Evolutionary conservation across 75 land plant genomes (phyloP).

Genomic region (Sequoia sempervirens): DNA sequence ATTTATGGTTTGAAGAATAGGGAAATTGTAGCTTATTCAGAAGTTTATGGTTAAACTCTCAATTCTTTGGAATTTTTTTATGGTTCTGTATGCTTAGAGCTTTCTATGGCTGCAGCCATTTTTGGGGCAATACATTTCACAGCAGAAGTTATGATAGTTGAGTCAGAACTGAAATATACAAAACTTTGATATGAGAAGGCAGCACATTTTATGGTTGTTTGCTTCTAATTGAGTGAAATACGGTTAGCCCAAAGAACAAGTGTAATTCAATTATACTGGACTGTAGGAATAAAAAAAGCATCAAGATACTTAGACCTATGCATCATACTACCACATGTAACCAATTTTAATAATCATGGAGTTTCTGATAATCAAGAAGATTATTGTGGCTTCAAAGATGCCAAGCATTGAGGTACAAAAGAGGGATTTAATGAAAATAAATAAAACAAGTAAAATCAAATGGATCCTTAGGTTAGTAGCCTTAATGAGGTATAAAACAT

Average conservation of each 20-base stretch:
- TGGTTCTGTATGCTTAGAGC: not conserved
- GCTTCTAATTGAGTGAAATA: not conserved
- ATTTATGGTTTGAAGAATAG: not conserved
- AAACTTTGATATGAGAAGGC: not conserved
- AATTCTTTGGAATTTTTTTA: not conserved
- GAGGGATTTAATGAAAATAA: not conserved
- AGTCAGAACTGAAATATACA: not conserved
- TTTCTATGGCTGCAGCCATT: not conserved
- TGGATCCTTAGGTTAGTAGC: not conserved
- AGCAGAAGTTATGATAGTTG: not conserved
- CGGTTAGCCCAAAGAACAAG: not conserved
- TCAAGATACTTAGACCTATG: not conserved
- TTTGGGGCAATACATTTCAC: not conserved
- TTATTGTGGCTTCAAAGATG: too few species aligned
- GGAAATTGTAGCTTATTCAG: not conserved
- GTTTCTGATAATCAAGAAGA: not conserved
- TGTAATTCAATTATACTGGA: not conserved
- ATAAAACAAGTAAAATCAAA: too few species aligned
- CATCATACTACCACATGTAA: not conserved
- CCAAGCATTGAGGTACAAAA: not conserved
- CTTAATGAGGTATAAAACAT: not conserved
- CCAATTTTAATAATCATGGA: not conserved
- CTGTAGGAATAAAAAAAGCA: not conserved
- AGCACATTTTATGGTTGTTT: not conserved
- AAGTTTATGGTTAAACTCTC: not conserved